Conservation (phyloP, 257 asterid genomes). For the Nicotiana obtusifolia region DNA sequence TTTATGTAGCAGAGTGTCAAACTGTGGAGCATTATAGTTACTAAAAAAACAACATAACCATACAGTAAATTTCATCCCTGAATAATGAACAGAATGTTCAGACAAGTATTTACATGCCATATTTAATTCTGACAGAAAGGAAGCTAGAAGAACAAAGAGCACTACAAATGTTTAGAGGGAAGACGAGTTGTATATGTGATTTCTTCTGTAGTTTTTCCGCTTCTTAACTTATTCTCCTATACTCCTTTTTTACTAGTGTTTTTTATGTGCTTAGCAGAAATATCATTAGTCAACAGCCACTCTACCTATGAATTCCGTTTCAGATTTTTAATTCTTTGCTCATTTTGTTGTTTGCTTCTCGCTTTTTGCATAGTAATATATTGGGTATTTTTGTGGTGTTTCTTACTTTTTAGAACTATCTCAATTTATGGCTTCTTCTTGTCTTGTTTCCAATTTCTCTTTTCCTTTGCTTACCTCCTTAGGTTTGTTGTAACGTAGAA, state of each 20-base stretch:
- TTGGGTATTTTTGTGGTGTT: not conserved
- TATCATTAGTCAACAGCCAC: not conserved
- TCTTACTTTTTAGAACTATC: not conserved
- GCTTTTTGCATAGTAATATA: not conserved
- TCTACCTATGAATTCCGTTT: not conserved
- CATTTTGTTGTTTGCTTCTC: not conserved
- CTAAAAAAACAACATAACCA: not conserved
- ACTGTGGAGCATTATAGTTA: not conserved
- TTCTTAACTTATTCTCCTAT: not conserved
- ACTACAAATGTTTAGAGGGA: not conserved
- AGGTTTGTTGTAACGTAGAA: not conserved
- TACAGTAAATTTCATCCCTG: not conserved
- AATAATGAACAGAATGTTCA: not conserved
- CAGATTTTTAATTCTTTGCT: not conserved
- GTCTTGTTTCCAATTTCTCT: not conserved
- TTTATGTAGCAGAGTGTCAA: not conserved
- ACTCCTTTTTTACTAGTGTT: not conserved
- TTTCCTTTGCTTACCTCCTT: not conserved
- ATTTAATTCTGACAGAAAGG: not conserved
- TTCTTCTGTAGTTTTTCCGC: not conserved
- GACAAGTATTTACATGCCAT: not conserved
- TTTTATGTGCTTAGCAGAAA: not conserved
- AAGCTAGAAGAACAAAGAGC: not conserved
- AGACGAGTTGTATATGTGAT: not conserved
- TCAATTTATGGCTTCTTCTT: not conserved